These are phyloP conservation scores for Angomonas deanei DNA, from an alignment of 208 protist species.

Conservation along the genomic window DNA sequence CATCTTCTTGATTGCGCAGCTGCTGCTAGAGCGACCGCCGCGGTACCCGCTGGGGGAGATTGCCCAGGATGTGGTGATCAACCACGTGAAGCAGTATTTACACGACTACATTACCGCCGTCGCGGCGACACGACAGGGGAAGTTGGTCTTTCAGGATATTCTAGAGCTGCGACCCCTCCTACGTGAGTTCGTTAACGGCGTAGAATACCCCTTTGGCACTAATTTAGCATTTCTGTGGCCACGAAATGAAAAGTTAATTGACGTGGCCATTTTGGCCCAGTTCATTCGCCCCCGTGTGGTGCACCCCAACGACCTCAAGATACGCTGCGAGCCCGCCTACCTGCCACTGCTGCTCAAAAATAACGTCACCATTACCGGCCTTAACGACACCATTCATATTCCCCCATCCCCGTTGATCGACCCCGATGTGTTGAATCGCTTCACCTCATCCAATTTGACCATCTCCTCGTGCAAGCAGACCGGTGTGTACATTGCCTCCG, in stretches of 20 bases:
- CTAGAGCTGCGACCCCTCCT: constrained; percentile 79
- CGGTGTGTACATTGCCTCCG: constrained; percentile 70
- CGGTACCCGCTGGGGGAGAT: constrained; percentile 30
- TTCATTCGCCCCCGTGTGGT: constrained; percentile 85
- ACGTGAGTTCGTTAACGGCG: constrained; percentile 78
- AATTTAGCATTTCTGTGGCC: constrained; percentile 80
- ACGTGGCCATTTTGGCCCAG: constrained; percentile 79
- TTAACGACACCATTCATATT: constrained; percentile 55
- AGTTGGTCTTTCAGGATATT: constrained; percentile 66
- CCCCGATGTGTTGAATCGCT: constrained; percentile 20
- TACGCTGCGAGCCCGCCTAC: constrained; percentile 3
- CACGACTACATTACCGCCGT: constrained; percentile 83
- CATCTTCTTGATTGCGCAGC: constrained; percentile 79
- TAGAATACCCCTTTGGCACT: constrained; percentile 83
- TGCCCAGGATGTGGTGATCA: constrained; percentile 42
- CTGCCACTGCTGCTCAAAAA: constrained; percentile 34
- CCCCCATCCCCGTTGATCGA: constrained; percentile 39
- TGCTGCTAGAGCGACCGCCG: constrained; percentile 71
- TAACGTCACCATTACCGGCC: constrained; percentile 49
- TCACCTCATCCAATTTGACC: constrained; percentile 62
- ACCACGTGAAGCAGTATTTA: constrained; percentile 71
- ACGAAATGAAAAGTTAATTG: constrained; percentile 73
- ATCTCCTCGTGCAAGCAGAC: constrained; percentile 70
- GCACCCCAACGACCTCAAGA: constrained; percentile 42
- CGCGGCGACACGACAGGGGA: constrained; percentile 52